Conservation (phyloP, 208 protist species). For the Endotrypanum monterogeii region DNA sequence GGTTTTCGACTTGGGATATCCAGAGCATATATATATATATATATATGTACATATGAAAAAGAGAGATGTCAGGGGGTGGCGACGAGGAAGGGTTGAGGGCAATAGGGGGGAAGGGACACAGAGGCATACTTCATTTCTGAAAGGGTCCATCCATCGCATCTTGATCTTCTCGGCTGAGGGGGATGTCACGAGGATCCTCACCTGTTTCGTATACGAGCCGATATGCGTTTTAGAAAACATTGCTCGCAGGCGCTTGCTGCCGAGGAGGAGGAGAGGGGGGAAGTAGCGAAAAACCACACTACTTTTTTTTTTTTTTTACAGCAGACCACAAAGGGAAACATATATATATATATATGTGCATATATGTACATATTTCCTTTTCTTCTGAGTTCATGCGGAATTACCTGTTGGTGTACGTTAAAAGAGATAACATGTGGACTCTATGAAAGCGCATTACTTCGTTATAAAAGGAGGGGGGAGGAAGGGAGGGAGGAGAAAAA, state of each 20-base stretch:
- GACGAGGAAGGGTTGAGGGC: background rate
- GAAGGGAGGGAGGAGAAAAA: background rate
- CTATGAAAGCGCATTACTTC: background rate
- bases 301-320: too few relatives aligned
- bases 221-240: too few relatives aligned
- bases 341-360: too few relatives aligned
- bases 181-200: background rate
- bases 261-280: background rate
- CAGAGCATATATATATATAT: too few relatives aligned
- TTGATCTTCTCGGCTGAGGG: background rate
- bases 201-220: background rate
- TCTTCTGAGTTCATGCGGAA: background rate
- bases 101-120: background rate
- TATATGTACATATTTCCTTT: background rate
- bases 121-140: background rate
- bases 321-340: too few relatives aligned
- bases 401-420: slow-evolving; percentile 6
- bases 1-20: background rate
- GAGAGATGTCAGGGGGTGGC: background rate
- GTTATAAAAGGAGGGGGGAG: too few relatives aligned
- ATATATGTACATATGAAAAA: slow-evolving; percentile 6
- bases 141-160: background rate
- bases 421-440: background rate
- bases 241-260: too few relatives aligned
- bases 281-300: background rate